phyloP scores from a whole-genome alignment of 805 yeast genomes.

The Candida nonsorbophila region DNA sequence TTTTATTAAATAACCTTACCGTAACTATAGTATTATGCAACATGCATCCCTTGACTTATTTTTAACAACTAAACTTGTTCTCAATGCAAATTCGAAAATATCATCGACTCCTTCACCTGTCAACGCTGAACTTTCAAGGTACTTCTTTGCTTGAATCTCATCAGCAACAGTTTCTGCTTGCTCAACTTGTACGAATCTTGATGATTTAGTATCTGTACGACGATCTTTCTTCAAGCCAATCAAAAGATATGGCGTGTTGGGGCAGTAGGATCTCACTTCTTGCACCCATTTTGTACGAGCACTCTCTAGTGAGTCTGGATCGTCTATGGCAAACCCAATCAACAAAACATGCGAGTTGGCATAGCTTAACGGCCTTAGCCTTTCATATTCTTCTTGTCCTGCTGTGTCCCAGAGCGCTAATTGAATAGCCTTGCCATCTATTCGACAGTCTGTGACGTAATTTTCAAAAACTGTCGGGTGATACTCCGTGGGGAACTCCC shows the following conservation, averaged over 20 bases:
- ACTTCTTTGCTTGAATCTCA: slow-evolving; percentile 75
- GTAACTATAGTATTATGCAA: slow-evolving; percentile 23
- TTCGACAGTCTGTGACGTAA: slow-evolving; percentile 89
- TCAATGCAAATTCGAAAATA: slow-evolving; percentile 85
- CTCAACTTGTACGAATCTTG: slow-evolving; percentile 46
- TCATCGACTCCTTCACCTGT: slow-evolving; percentile 96
- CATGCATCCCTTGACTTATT: slow-evolving; percentile 25
- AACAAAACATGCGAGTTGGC: slow-evolving; percentile 81
- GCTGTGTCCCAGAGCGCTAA: slow-evolving; percentile 94
- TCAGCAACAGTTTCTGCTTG: slow-evolving; percentile 70
- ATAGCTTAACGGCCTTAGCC: slow-evolving; percentile 83
- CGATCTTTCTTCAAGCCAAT: slow-evolving; percentile 86
- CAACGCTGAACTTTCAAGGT: slow-evolving; percentile 84
- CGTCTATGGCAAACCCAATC: slow-evolving; percentile 81
- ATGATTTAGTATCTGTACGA: slow-evolving; percentile 39
- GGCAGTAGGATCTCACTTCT: slow-evolving; percentile 78
- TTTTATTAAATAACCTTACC: too few species aligned
- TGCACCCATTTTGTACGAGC: slow-evolving; percentile 84
- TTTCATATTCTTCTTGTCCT: slow-evolving; percentile 93
- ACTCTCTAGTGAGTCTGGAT: slow-evolving; percentile 78
- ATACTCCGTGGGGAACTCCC: slow-evolving; percentile 88
- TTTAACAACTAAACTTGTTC: slow-evolving; percentile 60
- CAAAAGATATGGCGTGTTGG: slow-evolving; percentile 68
- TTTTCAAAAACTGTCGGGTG: slow-evolving; percentile 95
- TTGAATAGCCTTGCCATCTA: slow-evolving; percentile 88